phyloP scores from a whole-genome alignment of 495 filamentous ascomycete species.

The Cryomyces minteri region DNA sequence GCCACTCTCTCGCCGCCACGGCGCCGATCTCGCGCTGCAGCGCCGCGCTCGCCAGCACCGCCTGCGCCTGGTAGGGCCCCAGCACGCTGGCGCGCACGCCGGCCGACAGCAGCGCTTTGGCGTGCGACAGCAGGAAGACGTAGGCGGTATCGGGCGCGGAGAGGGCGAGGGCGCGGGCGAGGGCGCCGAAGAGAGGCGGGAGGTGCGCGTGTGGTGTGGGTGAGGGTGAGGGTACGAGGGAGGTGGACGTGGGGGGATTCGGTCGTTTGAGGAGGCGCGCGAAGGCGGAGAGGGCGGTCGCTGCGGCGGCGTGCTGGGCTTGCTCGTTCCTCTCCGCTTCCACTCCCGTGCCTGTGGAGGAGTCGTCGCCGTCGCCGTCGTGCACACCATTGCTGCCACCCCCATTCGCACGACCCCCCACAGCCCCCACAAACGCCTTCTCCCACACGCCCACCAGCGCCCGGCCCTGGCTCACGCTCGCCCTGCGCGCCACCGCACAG shows the following conservation, averaged over 20 bases:
- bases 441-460: slow-evolving; percentile 86
- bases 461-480: slow-evolving; percentile 66
- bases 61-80: slow-evolving; percentile 86
- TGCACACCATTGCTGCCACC: too few relatives aligned
- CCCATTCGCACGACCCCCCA: background rate
- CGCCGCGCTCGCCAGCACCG: slow-evolving; percentile 47
- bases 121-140: slow-evolving; percentile 73
- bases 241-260: background rate
- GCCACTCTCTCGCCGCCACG: slow-evolving; percentile 41
- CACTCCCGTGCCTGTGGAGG: background rate
- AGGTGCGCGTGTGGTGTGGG: slow-evolving; percentile 38
- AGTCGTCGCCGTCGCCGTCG: background rate
- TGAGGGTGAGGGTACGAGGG: background rate
- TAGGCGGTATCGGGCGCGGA: slow-evolving; percentile 51
- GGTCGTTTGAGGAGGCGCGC: background rate
- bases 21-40: slow-evolving; percentile 41
- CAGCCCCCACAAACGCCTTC: background rate
- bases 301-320: background rate
- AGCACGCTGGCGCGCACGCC: slow-evolving; percentile 77
- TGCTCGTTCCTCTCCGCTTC: background rate
- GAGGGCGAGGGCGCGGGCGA: slow-evolving; percentile 45
- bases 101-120: slow-evolving; percentile 73
- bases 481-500: slow-evolving; percentile 74
- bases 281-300: slow-evolving; percentile 7
- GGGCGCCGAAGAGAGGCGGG: slow-evolving; percentile 60